These are phyloP conservation scores for Aspergillus fumigatus DNA, from an alignment of 2,329 filamentous ascomycete genomes.

Conservation along the genomic window DNA sequence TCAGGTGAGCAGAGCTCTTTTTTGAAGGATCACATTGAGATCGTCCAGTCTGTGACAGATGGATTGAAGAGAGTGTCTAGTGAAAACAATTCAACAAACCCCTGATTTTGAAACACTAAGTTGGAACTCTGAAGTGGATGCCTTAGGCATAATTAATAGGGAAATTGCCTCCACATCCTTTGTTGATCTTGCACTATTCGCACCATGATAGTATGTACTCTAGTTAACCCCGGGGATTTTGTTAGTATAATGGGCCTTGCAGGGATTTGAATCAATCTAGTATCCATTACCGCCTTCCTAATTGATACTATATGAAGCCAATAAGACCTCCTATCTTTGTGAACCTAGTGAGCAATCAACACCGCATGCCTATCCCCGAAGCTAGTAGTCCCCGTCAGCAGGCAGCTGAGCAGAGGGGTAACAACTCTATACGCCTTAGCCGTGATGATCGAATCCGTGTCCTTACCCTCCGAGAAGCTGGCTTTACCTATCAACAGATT, in stretches of 20 bases:
- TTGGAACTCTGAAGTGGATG: background rate
- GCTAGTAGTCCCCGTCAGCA: background rate
- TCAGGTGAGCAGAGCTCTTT: background rate
- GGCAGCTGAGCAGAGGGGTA: background rate
- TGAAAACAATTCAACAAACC: background rate
- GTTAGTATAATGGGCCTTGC: too few relatives aligned
- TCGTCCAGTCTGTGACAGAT: background rate
- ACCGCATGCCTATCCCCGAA: too few relatives aligned
- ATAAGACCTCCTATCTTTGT: background rate
- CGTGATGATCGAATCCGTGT: slow-evolving; percentile 37
- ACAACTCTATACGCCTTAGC: slow-evolving; percentile 6
- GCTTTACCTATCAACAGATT: slow-evolving; percentile 8
- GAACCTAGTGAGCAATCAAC: background rate
- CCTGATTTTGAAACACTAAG: background rate
- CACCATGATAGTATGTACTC: too few relatives aligned
- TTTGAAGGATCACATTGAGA: background rate
- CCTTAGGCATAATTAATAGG: background rate
- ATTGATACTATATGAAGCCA: background rate
- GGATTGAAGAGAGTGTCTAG: too few relatives aligned
- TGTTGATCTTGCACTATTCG: background rate
- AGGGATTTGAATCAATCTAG: too few relatives aligned
- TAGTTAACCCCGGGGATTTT: too few relatives aligned
- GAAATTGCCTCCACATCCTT: background rate
- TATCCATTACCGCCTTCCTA: background rate
- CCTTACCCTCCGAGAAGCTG: slow-evolving; percentile 12